Conservation (phyloP, 2,329 filamentous ascomycete species). For the Cladosporium phlei region DNA sequence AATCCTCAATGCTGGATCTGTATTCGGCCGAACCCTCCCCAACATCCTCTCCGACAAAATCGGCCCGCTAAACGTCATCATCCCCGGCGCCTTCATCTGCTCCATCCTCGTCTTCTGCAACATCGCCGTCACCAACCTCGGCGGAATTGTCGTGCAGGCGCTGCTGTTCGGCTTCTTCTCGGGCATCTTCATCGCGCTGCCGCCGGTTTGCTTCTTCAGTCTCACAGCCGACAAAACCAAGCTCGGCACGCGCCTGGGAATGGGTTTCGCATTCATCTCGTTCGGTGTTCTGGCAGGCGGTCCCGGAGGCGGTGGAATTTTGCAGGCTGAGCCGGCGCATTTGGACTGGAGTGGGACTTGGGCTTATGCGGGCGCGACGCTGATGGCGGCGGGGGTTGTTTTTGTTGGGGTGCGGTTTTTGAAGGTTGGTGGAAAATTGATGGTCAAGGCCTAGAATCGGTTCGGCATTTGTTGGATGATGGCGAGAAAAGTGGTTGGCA, state of each 20-base stretch:
- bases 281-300: slow-evolving; percentile 34
- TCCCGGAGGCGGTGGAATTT: slow-evolving; percentile 33
- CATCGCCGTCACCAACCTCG: slow-evolving; percentile 32
- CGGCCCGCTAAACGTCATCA: slow-evolving; percentile 36
- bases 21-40: slow-evolving; percentile 39
- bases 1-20: slow-evolving; percentile 39
- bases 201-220: slow-evolving; percentile 36
- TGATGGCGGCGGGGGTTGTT: slow-evolving; percentile 21
- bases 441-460: slow-evolving; percentile 22
- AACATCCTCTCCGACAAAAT: slow-evolving; percentile 36
- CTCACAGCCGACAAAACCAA: slow-evolving; percentile 39
- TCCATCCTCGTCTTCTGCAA: slow-evolving; percentile 35
- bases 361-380: slow-evolving; percentile 29
- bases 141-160: slow-evolving; percentile 33
- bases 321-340: slow-evolving; percentile 19
- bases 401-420: slow-evolving; percentile 25
- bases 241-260: slow-evolving; percentile 42
- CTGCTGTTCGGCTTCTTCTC: slow-evolving; percentile 41
- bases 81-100: slow-evolving; percentile 29
- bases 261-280: slow-evolving; percentile 32
- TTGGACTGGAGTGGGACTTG: slow-evolving; percentile 35
- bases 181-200: slow-evolving; percentile 41
- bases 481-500: neutral
- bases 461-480: neutral
- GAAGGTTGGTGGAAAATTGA: slow-evolving; percentile 25